phyloP scores from a whole-genome alignment of 495 filamentous ascomycete genomes.

The Trichoderma erinaceum region DNA sequence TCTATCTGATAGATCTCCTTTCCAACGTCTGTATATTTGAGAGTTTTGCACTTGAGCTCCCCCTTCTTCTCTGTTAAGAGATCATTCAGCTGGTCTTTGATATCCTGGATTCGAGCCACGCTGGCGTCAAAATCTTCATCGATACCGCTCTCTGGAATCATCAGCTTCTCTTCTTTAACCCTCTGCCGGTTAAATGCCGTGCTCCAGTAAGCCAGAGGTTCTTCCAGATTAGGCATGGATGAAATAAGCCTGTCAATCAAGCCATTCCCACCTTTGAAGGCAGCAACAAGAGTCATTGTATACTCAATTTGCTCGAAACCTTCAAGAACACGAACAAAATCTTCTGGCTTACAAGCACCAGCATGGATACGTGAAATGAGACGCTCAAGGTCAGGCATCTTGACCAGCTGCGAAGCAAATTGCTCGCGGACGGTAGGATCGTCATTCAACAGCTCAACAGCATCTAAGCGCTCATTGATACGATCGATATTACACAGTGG shows the following conservation, averaged over 20 bases:
- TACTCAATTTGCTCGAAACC: constrained; percentile 97
- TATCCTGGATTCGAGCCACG: constrained; percentile 64
- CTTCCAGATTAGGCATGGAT: constrained; percentile 75
- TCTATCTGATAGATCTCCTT: constrained; percentile 98
- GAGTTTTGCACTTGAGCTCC: constrained; percentile 57
- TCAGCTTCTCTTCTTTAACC: constrained; percentile 61
- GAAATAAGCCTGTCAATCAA: constrained; percentile 77
- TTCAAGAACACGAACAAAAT: constrained; percentile 91
- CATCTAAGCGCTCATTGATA: constrained; percentile 94
- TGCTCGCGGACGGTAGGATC: constrained; percentile 70
- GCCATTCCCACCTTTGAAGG: constrained; percentile 64
- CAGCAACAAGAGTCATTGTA: constrained; percentile 70
- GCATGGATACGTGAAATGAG: constrained; percentile 94
- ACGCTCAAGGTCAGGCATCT: constrained; percentile 91
- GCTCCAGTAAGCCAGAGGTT: constrained; percentile 78
- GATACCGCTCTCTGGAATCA: constrained; percentile 83
- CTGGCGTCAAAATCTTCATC: constrained; percentile 89
- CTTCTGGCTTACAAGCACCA: constrained; percentile 74
- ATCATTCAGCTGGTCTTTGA: constrained; percentile 63
- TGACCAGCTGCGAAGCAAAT: constrained; percentile 77
- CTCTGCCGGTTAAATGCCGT: constrained; percentile 82
- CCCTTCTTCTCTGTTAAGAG: constrained; percentile 65
- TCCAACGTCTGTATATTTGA: constrained; percentile 82
- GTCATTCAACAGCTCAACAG: constrained; percentile 86
- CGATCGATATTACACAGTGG: constrained; percentile 76